A percentile compares a stretch with the other conserved stretches of the same genome.
Conservation (phyloP, 495 filamentous ascomycete species). For the Aspergillus sclerotioniger region DNA sequence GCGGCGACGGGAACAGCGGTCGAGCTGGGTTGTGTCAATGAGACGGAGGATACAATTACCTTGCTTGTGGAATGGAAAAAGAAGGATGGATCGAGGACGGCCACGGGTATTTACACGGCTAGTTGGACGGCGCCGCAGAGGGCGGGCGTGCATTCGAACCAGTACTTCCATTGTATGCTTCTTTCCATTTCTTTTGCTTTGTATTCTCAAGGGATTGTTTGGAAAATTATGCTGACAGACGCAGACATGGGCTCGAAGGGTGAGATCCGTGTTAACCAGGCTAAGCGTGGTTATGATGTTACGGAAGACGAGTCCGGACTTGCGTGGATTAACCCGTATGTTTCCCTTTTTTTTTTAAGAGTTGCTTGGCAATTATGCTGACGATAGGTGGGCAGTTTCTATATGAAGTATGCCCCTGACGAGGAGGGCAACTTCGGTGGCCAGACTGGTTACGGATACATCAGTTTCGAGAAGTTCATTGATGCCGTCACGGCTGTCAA, state of each 20-base stretch:
- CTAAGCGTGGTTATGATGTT: slow-evolving; percentile 93
- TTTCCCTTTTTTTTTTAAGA: slow-evolving; percentile 17
- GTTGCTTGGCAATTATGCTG: not conserved
- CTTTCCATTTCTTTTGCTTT: not conserved
- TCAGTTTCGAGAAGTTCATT: slow-evolving; percentile 94
- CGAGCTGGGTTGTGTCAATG: slow-evolving; percentile 70
- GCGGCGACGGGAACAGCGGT: slow-evolving; percentile 69
- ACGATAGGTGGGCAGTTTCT: slow-evolving; percentile 54
- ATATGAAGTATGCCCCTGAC: slow-evolving; percentile 94
- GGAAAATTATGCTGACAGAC: slow-evolving; percentile 11
- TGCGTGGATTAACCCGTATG: slow-evolving; percentile 77
- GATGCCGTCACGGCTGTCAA: slow-evolving; percentile 80
- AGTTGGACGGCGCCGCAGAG: slow-evolving; percentile 92
- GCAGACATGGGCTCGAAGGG: slow-evolving; percentile 73
- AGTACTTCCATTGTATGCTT: slow-evolving; percentile 81
- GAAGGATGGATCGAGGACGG: slow-evolving; percentile 64
- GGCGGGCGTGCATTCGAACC: slow-evolving; percentile 89
- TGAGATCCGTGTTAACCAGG: slow-evolving; percentile 88
- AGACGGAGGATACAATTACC: slow-evolving; percentile 92
- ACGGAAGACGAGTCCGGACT: slow-evolving; percentile 72
- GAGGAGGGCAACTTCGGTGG: slow-evolving; percentile 93
- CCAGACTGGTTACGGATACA: slow-evolving; percentile 88
- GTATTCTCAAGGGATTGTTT: not conserved
- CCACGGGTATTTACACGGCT: slow-evolving; percentile 90
- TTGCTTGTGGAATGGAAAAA: slow-evolving; percentile 84